Percentiles rank a stretch among this genome's conserved stretches.
These are phyloP conservation scores for Colletotrichum spinosum DNA, from an alignment of 2,329 filamentous ascomycete genomes.

Conservation along the genomic window DNA sequence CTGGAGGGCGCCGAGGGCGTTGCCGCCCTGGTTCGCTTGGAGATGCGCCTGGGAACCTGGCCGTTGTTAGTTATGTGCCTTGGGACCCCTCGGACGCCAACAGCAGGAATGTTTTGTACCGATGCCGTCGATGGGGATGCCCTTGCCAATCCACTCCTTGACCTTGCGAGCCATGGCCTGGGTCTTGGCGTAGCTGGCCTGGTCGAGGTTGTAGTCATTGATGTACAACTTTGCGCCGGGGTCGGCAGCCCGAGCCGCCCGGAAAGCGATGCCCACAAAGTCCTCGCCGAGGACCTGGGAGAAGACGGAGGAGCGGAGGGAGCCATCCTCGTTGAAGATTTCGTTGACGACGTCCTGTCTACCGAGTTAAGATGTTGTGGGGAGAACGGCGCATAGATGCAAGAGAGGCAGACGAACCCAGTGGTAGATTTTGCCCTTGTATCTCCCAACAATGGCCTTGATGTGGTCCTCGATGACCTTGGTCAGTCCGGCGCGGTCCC, in stretches of 20 bases:
- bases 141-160: slow-evolving; percentile 70
- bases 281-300: slow-evolving; percentile 75
- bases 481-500: slow-evolving; percentile 63
- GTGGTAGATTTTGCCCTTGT: slow-evolving; percentile 72
- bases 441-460: slow-evolving; percentile 66
- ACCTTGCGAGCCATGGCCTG: slow-evolving; percentile 68
- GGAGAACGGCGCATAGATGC: background rate
- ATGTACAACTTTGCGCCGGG: slow-evolving; percentile 78
- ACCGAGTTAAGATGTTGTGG: background rate
- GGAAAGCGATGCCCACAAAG: slow-evolving; percentile 77
- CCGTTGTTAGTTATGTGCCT: background rate
- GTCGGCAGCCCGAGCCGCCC: slow-evolving; percentile 74
- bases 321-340: slow-evolving; percentile 72
- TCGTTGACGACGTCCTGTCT: slow-evolving; percentile 71
- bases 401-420: slow-evolving; percentile 51
- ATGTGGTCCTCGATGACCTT: slow-evolving; percentile 70
- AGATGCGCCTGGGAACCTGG: slow-evolving; percentile 67
- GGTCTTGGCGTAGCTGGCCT: slow-evolving; percentile 68
- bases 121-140: slow-evolving; percentile 75
- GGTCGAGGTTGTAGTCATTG: slow-evolving; percentile 79
- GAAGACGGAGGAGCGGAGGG: slow-evolving; percentile 71
- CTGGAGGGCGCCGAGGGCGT: slow-evolving; percentile 61
- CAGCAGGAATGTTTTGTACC: slow-evolving; percentile 40
- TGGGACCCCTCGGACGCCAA: background rate
- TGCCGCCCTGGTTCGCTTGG: slow-evolving; percentile 55